phyloP scores from a whole-genome alignment of 225 moss, liverwort and hornwort species.

The Pleurozium schreberi region DNA sequence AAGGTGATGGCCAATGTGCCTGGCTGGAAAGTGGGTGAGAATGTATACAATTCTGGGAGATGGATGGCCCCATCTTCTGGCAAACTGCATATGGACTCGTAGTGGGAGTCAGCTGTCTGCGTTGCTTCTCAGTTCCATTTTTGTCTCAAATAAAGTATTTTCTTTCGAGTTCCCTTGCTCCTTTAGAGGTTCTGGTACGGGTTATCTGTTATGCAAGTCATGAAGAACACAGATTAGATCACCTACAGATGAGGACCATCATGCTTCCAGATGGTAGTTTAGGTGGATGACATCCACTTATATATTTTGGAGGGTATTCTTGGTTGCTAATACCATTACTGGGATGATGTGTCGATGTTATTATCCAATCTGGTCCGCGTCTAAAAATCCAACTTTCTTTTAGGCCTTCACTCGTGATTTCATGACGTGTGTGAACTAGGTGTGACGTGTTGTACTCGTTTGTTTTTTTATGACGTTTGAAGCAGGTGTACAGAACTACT shows the following conservation, averaged over 20 bases:
- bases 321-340: neutral
- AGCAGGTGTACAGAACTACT: neutral
- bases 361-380: neutral
- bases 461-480: too few relatives aligned
- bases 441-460: neutral
- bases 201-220: neutral
- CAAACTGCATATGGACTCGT: slow-evolving; percentile 48
- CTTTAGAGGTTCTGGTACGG: neutral
- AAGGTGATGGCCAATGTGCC: slow-evolving; percentile 80
- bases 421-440: neutral
- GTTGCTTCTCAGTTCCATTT: slow-evolving; percentile 13
- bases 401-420: neutral
- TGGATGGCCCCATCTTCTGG: slow-evolving; percentile 97
- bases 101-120: neutral
- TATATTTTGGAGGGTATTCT: neutral
- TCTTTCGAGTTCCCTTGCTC: neutral
- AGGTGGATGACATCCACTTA: slow-evolving; percentile 1
- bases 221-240: neutral
- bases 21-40: slow-evolving; percentile 93
- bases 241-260: neutral
- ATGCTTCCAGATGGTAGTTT: neutral
- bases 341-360: neutral
- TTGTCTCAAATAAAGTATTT: slow-evolving; percentile 14
- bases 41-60: slow-evolving; percentile 77
- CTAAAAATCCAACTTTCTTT: neutral